Conservation (phyloP, 305 asterid genomes). For the Fraxinus latifolia region DNA sequence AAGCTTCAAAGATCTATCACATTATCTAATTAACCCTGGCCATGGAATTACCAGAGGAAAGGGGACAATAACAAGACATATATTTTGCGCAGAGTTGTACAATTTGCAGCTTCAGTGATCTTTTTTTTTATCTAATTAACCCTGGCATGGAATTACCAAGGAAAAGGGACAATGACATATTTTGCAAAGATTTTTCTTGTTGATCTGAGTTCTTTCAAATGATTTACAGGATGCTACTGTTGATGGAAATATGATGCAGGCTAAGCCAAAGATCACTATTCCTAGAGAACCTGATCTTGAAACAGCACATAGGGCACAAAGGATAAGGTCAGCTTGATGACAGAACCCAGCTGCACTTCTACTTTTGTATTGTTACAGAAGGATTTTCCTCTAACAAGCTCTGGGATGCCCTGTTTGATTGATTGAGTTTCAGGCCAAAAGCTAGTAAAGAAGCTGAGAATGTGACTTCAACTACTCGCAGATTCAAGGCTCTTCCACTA, state of each 20-base stretch:
- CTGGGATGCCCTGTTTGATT: conserved; percentile 19
- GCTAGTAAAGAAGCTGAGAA: conserved; percentile 47
- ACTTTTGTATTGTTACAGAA: conserved; percentile 6
- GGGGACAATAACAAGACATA: not conserved
- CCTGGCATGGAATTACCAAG: conserved; percentile 5
- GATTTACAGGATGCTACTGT: conserved; percentile 52
- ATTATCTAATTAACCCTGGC: not conserved
- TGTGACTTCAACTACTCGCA: conserved; percentile 41
- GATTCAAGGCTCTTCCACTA: conserved; percentile 89
- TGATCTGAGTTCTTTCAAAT: conserved; percentile 9
- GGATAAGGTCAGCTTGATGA: conserved; percentile 47
- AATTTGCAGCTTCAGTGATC: not conserved
- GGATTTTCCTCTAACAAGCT: conserved; percentile 2
- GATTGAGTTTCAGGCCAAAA: conserved; percentile 53
- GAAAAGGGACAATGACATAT: not conserved
- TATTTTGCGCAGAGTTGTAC: not conserved
- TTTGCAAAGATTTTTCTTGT: not conserved
- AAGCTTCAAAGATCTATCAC: not conserved
- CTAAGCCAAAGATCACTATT: conserved; percentile 63
- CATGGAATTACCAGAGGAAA: not conserved
- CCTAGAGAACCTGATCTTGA: conserved; percentile 80
- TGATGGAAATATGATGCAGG: conserved; percentile 32
- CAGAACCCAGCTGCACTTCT: conserved; percentile 1
- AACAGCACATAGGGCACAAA: conserved; percentile 77
- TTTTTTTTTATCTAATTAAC: not conserved